Base-by-base conservation (phyloP, 1,284 basidiomycete species). In the Porodaedalea pini region DNA sequence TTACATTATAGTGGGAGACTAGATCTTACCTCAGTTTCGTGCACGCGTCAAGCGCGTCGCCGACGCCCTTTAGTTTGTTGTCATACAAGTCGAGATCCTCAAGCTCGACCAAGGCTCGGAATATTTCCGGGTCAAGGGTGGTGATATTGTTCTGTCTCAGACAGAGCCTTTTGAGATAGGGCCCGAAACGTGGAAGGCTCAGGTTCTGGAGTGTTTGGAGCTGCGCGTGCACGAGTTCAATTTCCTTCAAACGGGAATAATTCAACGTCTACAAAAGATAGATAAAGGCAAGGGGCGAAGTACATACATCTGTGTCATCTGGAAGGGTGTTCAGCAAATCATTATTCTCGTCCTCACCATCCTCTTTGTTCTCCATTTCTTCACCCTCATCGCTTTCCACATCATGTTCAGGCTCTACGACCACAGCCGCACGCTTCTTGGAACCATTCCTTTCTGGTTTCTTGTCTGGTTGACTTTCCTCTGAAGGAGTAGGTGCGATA, bases 61-160 rank as follows among this genome's bases (percentile, higher is more conserved):
- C 88, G n/a, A 89, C 69, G 11, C 71, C 68, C 65, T 92, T 94
- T 61, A 99, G 73, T 67, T 90, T 87, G 74, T 99, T 99, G 71
- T 99, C 96, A 69, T 99, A 99, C 61, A 98, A 68, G 72, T 99
- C 96, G 52, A 99, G 72, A 61, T 98, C 95, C 64, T 92, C 89
- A 29, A 99, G 74, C 49, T 83, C 78, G 10, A 70, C 78, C 51
- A 98, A 72, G n/a, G 78, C 72, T 29, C 75, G 73, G 61, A 94
- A 86, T 7, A 83, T 80, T 10, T 83, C 81, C 2, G 80, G 75
- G 53, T 92, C 85, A 31, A 98, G 77, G 43, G 78, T 75, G 1
- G 85, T 78, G 56, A 94, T 83, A 59, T 87, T 79, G 71, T 98
- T 99, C 73, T 98, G 95, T 25, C 96, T 82, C 23, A 99, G 78